Evolutionary conservation across 75 land plant genomes (phyloP).

Genomic region (Cryptomeria japonica): DNA sequence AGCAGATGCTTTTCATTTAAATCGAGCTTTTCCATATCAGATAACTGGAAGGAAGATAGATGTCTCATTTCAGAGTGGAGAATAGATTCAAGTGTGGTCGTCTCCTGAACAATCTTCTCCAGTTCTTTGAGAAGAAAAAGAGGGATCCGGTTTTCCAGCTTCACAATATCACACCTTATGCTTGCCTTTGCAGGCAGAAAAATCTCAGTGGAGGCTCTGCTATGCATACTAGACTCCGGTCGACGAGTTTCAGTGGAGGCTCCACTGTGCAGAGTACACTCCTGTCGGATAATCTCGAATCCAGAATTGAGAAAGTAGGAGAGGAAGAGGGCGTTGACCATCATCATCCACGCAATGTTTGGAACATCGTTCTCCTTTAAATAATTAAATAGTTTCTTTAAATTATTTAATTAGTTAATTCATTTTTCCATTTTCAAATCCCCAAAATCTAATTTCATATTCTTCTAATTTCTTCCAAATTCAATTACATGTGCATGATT

Average conservation of each 20-base stretch:
- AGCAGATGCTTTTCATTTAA: neutral
- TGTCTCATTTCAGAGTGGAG: neutral
- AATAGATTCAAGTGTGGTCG: neutral
- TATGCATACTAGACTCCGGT: neutral
- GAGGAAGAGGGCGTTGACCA: neutral
- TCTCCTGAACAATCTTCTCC: neutral
- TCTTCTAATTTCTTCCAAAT: too few relatives aligned
- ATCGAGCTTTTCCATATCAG: too few relatives aligned
- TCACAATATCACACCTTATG: too few relatives aligned
- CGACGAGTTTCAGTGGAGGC: neutral
- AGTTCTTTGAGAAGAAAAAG: too few relatives aligned
- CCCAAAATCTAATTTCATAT: too few relatives aligned
- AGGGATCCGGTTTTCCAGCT: too few relatives aligned
- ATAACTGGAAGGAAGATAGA: neutral
- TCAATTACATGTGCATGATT: too few relatives aligned
- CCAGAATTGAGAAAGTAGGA: neutral
- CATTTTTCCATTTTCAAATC: too few relatives aligned
- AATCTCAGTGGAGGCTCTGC: neutral
- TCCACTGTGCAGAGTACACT: too few relatives aligned
- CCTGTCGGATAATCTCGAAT: too few relatives aligned
- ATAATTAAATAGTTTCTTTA: too few relatives aligned
- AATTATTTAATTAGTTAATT: too few relatives aligned
- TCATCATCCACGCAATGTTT: neutral
- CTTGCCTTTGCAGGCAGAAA: neutral
- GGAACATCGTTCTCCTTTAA: neutral